Conservation (phyloP, 441 rosid genomes). For the Erysimum cheiri region DNA sequence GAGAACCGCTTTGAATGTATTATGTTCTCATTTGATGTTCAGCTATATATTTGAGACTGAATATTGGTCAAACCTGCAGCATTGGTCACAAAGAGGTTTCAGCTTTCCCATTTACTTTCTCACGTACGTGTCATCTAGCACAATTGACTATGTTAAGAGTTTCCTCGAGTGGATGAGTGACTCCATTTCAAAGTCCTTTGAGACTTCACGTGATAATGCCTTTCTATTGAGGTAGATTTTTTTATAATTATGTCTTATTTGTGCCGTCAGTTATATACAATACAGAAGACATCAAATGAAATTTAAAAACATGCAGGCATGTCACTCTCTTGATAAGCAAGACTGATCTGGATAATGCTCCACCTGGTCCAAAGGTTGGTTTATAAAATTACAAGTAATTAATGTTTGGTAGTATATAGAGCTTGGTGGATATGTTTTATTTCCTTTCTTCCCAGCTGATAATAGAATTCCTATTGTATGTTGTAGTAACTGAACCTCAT, state of each 20-base stretch:
- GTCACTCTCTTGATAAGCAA: constrained; percentile 84
- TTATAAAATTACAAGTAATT: constrained; percentile 9
- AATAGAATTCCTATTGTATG: constrained; percentile 7
- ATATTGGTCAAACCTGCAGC: constrained; percentile 56
- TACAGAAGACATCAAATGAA: constrained; percentile 11
- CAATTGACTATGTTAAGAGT: constrained; percentile 95
- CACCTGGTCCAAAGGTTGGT: constrained; percentile 92
- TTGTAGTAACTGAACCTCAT: constrained; percentile 40
- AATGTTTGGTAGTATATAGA: constrained; percentile 21
- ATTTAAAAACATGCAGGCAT: constrained; percentile 61
- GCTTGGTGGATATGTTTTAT: constrained; percentile 26
- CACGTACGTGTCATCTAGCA: constrained; percentile 90
- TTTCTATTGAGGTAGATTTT: constrained; percentile 80
- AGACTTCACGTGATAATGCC: constrained; percentile 96
- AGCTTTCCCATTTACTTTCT: constrained; percentile 86
- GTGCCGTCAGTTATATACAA: neutral
- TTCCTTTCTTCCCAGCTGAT: constrained; percentile 25
- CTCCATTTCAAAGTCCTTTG: constrained; percentile 94
- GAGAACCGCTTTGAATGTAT: constrained; percentile 7
- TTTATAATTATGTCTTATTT: constrained; percentile 14
- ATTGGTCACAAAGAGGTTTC: constrained; percentile 70
- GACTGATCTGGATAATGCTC: constrained; percentile 83
- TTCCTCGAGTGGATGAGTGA: constrained; percentile 99
- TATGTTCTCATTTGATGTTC: constrained; percentile 22
- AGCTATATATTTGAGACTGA: constrained; percentile 38